Evolutionary conservation across 108 stramenopile genomes (phyloP).

Genomic region (Cyclotella kingstonii): DNA sequence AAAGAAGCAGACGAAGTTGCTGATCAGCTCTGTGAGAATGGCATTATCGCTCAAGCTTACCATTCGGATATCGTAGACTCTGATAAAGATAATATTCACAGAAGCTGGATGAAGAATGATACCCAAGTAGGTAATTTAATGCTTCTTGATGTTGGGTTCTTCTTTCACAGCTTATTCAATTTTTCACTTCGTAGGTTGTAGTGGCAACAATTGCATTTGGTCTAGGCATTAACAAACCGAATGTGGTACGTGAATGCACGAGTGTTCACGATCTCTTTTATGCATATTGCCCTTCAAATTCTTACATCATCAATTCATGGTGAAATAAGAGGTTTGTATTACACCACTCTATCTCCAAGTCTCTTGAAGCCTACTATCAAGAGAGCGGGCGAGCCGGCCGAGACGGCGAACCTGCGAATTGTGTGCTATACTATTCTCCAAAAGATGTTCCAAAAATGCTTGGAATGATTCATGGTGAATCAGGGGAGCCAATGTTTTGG

Average conservation of each 20-base stretch:
- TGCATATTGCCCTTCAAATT: neutral
- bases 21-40: slow-evolving; percentile 54
- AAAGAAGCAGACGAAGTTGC: slow-evolving; percentile 90
- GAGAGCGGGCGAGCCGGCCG: slow-evolving; percentile 94
- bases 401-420: slow-evolving; percentile 85
- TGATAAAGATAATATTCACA: slow-evolving; percentile 64
- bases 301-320: neutral
- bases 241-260: slow-evolving; percentile 53
- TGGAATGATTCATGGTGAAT: slow-evolving; percentile 65
- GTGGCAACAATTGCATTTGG: slow-evolving; percentile 97
- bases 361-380: slow-evolving; percentile 93
- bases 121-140: slow-evolving; percentile 59
- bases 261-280: neutral
- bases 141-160: no score
- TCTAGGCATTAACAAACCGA: slow-evolving; percentile 94
- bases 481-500: slow-evolving; percentile 50
- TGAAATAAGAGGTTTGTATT: slow-evolving; percentile 68
- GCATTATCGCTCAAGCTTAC: slow-evolving; percentile 85
- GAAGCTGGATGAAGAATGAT: slow-evolving; percentile 82
- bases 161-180: no score
- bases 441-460: slow-evolving; percentile 78
- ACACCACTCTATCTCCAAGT: slow-evolving; percentile 84
- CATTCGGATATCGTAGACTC: slow-evolving; percentile 56
- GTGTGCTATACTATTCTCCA: slow-evolving; percentile 79
- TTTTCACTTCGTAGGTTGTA: slow-evolving; percentile 24